Evolutionary conservation across 495 filamentous ascomycete species (phyloP).

Genomic region (Ascobolus immersus): DNA sequence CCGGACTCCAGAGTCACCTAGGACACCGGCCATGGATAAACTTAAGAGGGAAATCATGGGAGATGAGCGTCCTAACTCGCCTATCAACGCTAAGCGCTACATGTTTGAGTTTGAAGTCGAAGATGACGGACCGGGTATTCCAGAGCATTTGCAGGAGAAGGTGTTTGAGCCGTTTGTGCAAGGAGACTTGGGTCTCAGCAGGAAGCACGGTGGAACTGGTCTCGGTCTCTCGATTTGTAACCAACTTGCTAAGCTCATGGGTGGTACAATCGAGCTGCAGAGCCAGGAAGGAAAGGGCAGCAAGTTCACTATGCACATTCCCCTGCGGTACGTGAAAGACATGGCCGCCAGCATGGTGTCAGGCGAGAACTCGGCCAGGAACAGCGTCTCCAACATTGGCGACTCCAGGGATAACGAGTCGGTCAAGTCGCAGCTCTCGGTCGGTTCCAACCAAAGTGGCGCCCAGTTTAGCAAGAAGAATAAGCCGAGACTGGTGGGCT

Average conservation of each 20-base stretch:
- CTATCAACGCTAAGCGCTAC: constrained; percentile 29
- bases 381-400: constrained; percentile 12
- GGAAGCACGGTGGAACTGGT: constrained; percentile 80
- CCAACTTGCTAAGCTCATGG: constrained; percentile 64
- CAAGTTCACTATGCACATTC: constrained; percentile 61
- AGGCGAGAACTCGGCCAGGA: constrained; percentile 11
- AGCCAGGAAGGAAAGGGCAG: constrained; percentile 53
- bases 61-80: constrained; percentile 15
- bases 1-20: no score
- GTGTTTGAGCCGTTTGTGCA: constrained; percentile 93
- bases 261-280: constrained; percentile 42
- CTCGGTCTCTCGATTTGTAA: constrained; percentile 70
- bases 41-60: constrained; percentile 7
- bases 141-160: constrained; percentile 41
- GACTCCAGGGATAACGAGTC: no score
- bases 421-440: no score
- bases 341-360: constrained; percentile 24
- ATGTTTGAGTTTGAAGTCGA: constrained; percentile 69
- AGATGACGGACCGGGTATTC: constrained; percentile 81
- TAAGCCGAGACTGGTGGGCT: constrained; percentile 54
- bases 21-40: constrained; percentile 3
- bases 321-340: constrained; percentile 50
- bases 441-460: no score
- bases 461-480: constrained; percentile 22
- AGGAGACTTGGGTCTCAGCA: constrained; percentile 64